These are phyloP conservation scores for Chaetoceros muelleri DNA, from an alignment of 108 stramenopile species.

Conservation along the genomic window DNA sequence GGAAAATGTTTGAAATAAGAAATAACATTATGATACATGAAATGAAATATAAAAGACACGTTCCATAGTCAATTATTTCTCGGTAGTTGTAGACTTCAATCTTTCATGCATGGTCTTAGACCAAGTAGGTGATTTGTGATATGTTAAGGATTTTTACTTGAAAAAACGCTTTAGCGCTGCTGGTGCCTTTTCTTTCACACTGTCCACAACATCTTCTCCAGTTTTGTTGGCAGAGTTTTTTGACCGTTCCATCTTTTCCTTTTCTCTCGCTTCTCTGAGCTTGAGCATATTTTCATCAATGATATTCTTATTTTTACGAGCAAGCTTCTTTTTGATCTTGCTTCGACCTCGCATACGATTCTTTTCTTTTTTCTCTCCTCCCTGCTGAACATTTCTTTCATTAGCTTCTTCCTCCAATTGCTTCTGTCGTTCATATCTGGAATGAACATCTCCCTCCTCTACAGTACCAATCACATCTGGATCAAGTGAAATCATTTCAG, in stretches of 20 bases:
- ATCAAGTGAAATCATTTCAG: slow-evolving; percentile 93
- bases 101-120: too few species aligned
- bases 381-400: slow-evolving; percentile 29
- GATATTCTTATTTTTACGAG: slow-evolving; percentile 87
- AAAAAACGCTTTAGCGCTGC: slow-evolving; percentile 42
- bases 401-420: slow-evolving; percentile 57
- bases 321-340: slow-evolving; percentile 92
- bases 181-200: slow-evolving; percentile 23
- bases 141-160: slow-evolving; percentile 8
- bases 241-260: slow-evolving; percentile 38
- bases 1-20: too few species aligned
- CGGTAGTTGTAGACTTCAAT: too few species aligned
- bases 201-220: slow-evolving; percentile 10
- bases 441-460: slow-evolving; percentile 57
- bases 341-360: slow-evolving; percentile 90
- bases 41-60: too few species aligned
- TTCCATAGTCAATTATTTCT: too few species aligned
- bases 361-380: slow-evolving; percentile 57
- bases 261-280: slow-evolving; percentile 54
- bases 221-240: slow-evolving; percentile 10
- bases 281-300: slow-evolving; percentile 75
- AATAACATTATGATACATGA: too few species aligned
- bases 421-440: slow-evolving; percentile 40
- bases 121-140: too few species aligned
- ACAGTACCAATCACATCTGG: slow-evolving; percentile 81